Base-by-base conservation (phyloP, 306 rosid species). In the Acacia acuminata region DNA sequence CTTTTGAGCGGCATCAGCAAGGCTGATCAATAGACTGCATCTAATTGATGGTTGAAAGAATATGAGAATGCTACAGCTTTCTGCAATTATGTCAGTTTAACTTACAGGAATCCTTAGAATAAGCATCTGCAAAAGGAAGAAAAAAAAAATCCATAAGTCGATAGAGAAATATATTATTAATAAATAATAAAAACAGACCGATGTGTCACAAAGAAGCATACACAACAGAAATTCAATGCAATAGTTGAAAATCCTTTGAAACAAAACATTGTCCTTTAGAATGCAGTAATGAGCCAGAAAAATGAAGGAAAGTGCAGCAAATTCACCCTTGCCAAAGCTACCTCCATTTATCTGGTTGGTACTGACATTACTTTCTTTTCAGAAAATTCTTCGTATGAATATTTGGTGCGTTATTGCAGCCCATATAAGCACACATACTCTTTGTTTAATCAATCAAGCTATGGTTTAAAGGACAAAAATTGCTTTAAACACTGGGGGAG, bases 71-170 rank as follows among this genome's bases (percentile, higher is more conserved):
- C 68, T 77, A 32, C 65, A 84, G 55, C 78, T 79, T 36, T 43
- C 65, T 70, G 43, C 71, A 81, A 43, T 78, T 40, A 36, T 36
- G 78, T 67, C 88, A 43, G 86, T 82, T 84, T 83, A 73, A 90
- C 97, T 89, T 92, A 93, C 99, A 50, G 94, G 94, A 82, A 90
- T 83, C 84, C 85, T 83, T 69, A 93, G 85, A 84, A 96, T 73
- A 60, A 87, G 89, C 81, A 96, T 85, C 98, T 94, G 98, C 89
- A 89, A 83, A 84, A 85, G 61, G 55, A 83, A 27, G 79, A 7
- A 80, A 34, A 73, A 82, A 12, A 81, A 34, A 71, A 24, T 71
- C 32, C 84, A 75, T 63, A 72, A 76, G 53, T 74, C 70, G 65
- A 48, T 51, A 58, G 81, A 72, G 47, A 32, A 71, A 11, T 65